Evolutionary conservation across 2,329 filamentous ascomycete genomes (phyloP).

Genomic region (Penicillium sumatraense): DNA sequence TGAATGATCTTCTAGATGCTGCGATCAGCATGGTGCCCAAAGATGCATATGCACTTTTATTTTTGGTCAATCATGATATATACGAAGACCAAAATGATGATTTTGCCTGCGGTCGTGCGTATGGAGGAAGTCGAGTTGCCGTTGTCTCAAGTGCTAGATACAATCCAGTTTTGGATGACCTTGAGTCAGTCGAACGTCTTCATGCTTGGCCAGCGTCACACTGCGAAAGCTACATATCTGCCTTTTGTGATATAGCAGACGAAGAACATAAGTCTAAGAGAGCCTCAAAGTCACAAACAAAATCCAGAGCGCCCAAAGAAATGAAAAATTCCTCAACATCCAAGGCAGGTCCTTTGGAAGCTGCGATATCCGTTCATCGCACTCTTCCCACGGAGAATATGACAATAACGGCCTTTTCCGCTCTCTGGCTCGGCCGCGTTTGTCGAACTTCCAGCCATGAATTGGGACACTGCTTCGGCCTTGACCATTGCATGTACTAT

Average conservation of each 20-base stretch:
- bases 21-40: conserved; percentile 58
- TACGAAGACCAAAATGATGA: conserved; percentile 69
- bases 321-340: not conserved
- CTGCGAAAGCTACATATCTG: conserved; percentile 47
- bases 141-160: conserved; percentile 68
- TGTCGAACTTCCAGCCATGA: conserved; percentile 67
- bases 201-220: conserved; percentile 71
- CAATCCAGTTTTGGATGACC: conserved; percentile 53
- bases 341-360: conserved; percentile 4
- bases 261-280: conserved; percentile 8
- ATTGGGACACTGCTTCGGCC: conserved; percentile 68
- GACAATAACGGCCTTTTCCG: conserved; percentile 32
- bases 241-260: conserved; percentile 4
- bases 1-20: conserved; percentile 65
- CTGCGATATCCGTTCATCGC: conserved; percentile 8
- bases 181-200: conserved; percentile 49
- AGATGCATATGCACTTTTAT: conserved; percentile 63
- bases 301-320: not conserved
- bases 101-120: conserved; percentile 70
- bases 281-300: not conserved
- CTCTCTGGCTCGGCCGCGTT: conserved; percentile 62
- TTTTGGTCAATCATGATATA: conserved; percentile 66
- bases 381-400: conserved; percentile 2
- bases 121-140: conserved; percentile 65
- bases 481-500: conserved; percentile 64